A percentile compares a stretch with the other conserved stretches of the same genome.
These are phyloP conservation scores for Cyclospora cayetanensis DNA, from an alignment of 169 alveolate species.

Conservation along the genomic window DNA sequence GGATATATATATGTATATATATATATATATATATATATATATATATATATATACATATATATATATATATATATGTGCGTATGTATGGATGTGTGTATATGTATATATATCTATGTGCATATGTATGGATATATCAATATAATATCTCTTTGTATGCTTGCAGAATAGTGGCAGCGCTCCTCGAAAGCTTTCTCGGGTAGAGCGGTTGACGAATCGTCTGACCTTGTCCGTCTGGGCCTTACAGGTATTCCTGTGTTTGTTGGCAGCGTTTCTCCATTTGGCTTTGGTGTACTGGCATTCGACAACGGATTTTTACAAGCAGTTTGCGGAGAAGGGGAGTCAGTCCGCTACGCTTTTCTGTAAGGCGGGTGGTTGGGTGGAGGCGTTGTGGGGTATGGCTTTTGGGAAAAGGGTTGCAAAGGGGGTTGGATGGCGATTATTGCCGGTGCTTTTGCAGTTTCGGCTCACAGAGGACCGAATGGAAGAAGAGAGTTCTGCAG, in stretches of 20 bases:
- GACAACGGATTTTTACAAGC: not conserved
- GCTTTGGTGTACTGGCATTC: not conserved
- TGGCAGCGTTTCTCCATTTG: slow-evolving; percentile 2
- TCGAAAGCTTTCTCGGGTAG: slow-evolving; percentile 70
- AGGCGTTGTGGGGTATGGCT: too few species aligned
- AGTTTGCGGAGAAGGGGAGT: not conserved
- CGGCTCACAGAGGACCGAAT: too few species aligned
- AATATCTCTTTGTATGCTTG: not conserved
- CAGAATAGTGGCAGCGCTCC: slow-evolving; percentile 47
- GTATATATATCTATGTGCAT: too few species aligned
- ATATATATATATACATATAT: too few species aligned
- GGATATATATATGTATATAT: not conserved
- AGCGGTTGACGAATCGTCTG: slow-evolving; percentile 69
- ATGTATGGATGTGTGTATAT: too few species aligned
- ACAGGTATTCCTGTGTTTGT: not conserved
- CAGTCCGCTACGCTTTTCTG: not conserved
- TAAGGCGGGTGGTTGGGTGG: too few species aligned
- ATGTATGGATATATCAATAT: too few species aligned
- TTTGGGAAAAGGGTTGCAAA: too few species aligned
- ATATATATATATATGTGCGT: too few species aligned
- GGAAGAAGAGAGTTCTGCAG: too few species aligned
- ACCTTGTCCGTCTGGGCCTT: slow-evolving; percentile 16
- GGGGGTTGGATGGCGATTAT: too few species aligned
- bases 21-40: not conserved
- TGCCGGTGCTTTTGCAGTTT: too few species aligned